phyloP scores from a whole-genome alignment of 2,329 filamentous ascomycete species.

The Fusarium paranaense region DNA sequence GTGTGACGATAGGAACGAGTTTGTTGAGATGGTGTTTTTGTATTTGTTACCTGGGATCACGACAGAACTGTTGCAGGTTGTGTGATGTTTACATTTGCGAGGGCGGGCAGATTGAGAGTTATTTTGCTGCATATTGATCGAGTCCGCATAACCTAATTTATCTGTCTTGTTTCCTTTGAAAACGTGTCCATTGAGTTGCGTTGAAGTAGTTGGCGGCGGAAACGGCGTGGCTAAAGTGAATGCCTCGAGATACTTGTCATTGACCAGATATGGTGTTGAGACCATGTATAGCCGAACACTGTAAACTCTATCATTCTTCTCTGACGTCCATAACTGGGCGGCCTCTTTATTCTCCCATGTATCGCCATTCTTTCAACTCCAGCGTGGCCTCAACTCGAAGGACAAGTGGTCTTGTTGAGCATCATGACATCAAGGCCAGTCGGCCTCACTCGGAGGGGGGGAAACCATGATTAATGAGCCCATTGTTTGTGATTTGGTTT shows the following conservation, averaged over 20 bases:
- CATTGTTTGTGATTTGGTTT: neutral
- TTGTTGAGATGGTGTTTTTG: constrained; percentile 18
- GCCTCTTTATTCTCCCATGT: neutral
- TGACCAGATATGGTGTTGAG: neutral
- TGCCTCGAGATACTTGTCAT: neutral
- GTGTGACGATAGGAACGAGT: constrained; percentile 40
- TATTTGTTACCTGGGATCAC: constrained; percentile 20
- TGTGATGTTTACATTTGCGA: neutral
- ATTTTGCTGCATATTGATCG: neutral
- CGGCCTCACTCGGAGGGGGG: neutral
- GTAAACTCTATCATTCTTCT: neutral
- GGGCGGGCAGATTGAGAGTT: neutral
- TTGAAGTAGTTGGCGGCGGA: neutral
- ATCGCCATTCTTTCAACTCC: neutral
- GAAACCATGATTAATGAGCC: neutral
- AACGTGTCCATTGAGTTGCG: neutral
- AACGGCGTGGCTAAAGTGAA: neutral
- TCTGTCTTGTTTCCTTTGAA: neutral
- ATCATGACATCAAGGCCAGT: neutral
- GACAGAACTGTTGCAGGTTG: constrained; percentile 18
- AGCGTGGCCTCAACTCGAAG: neutral
- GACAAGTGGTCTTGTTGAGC: neutral
- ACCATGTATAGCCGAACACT: neutral
- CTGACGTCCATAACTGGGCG: neutral
- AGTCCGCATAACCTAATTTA: neutral